phyloP scores from a whole-genome alignment of 352 stramenopile species.

The Pythium dissotocum region DNA sequence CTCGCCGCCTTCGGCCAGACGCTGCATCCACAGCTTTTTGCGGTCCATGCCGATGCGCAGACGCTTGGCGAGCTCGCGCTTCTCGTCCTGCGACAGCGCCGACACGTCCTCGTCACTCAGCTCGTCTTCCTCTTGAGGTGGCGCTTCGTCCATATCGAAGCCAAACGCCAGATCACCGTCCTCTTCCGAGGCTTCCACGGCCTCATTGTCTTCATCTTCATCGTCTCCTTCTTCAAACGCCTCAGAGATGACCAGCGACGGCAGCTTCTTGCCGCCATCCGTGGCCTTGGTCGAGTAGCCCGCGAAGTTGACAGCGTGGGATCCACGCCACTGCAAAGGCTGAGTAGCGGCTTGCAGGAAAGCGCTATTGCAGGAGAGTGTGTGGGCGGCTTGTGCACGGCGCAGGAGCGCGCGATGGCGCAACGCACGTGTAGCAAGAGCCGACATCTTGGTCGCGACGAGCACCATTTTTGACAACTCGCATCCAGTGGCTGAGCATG shows the following conservation, averaged over 20 bases:
- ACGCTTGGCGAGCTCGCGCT: slow-evolving; percentile 38
- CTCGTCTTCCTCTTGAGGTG: neutral
- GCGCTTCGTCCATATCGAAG: slow-evolving; percentile 22
- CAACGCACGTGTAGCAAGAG: too few species aligned
- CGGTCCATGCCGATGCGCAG: slow-evolving; percentile 61
- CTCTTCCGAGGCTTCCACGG: neutral
- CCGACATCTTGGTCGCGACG: too few species aligned
- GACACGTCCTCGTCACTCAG: neutral
- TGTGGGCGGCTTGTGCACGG: too few species aligned
- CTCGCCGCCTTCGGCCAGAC: slow-evolving; percentile 33
- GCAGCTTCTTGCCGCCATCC: slow-evolving; percentile 3
- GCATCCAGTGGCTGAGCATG: too few species aligned
- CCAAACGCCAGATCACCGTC: slow-evolving; percentile 6
- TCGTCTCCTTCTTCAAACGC: slow-evolving; percentile 59
- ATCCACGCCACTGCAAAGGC: too few species aligned
- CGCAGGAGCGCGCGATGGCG: too few species aligned
- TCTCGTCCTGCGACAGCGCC: slow-evolving; percentile 21
- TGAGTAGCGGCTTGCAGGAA: too few species aligned
- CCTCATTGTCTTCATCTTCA: slow-evolving; percentile 31
- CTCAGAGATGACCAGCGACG: slow-evolving; percentile 56
- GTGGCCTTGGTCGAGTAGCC: too few species aligned
- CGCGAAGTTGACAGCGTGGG: too few species aligned
- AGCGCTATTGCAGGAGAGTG: too few species aligned
- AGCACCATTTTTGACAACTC: too few species aligned
- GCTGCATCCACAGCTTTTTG: slow-evolving; percentile 66